Evolutionary conservation across 805 yeast genomes (phyloP).

Genomic region (Blastobotrys parvus): DNA sequence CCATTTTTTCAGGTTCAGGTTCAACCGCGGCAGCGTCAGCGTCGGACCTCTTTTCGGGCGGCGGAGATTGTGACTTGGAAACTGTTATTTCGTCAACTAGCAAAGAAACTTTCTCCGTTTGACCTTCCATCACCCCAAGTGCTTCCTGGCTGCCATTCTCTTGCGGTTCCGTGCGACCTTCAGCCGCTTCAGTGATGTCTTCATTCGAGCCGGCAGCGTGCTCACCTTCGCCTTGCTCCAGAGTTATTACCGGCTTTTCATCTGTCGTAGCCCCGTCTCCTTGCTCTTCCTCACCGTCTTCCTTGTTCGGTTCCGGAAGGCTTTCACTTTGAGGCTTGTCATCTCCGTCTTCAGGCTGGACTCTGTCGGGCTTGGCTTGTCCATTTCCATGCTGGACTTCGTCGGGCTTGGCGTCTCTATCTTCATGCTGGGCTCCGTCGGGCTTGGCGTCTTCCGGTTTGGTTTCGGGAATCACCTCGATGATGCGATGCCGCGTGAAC

Average conservation of each 20-base stretch:
- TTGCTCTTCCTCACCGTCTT: constrained; percentile 1
- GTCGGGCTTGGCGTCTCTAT: constrained; percentile 5
- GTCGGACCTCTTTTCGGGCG: constrained; percentile 1
- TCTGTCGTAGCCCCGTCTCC: too few relatives aligned
- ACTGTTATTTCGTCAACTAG: too few relatives aligned
- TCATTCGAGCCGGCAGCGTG: too few relatives aligned
- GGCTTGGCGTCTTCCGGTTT: constrained; percentile 1
- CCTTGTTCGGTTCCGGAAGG: neutral
- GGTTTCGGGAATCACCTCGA: constrained; percentile 9
- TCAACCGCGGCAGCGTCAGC: too few relatives aligned
- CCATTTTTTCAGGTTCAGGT: neutral
- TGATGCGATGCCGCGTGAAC: constrained; percentile 11
- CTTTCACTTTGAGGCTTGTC: neutral
- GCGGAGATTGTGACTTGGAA: neutral
- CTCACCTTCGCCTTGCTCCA: too few relatives aligned
- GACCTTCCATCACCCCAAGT: too few relatives aligned
- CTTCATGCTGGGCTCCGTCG: constrained; percentile 5
- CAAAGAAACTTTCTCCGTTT: too few relatives aligned
- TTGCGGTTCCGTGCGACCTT: too few relatives aligned
- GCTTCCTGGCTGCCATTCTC: too few relatives aligned
- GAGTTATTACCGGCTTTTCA: too few relatives aligned
- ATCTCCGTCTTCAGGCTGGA: neutral
- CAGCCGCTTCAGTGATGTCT: too few relatives aligned
- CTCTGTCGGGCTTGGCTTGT: neutral
- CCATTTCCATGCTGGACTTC: neutral